A percentile compares a stretch with the other conserved stretches of the same genome.
phyloP scores from a whole-genome alignment of 2,329 filamentous ascomycete species.

The Ophiostoma piceae region DNA sequence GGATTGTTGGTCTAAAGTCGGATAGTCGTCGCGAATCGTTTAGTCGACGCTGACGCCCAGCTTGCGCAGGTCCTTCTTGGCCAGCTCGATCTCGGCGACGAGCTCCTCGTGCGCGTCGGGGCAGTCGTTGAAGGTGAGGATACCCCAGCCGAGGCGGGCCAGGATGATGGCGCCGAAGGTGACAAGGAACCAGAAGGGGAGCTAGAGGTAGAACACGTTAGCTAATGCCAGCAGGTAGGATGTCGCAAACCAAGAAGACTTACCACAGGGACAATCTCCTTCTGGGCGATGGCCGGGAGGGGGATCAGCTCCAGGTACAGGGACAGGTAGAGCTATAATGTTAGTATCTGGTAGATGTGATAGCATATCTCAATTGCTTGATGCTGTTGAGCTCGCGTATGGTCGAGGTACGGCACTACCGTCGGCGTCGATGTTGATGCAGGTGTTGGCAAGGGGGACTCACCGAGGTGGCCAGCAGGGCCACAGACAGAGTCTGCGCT shows the following conservation, averaged over 20 bases:
- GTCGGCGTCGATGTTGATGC: background rate
- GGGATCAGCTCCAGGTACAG: constrained; percentile 80
- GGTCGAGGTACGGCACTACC: background rate
- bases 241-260: constrained; percentile 32
- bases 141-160: constrained; percentile 83
- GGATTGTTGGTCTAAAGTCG: background rate
- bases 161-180: constrained; percentile 89
- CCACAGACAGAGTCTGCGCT: constrained; percentile 83
- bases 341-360: background rate
- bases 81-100: constrained; percentile 74
- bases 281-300: constrained; percentile 69
- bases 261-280: constrained; percentile 86
- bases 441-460: constrained; percentile 30
- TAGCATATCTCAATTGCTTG: no score
- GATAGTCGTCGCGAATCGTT: constrained; percentile 25
- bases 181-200: constrained; percentile 89
- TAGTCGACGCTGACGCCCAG: constrained; percentile 76
- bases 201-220: constrained; percentile 45
- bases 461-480: constrained; percentile 84
- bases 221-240: background rate
- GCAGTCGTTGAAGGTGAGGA: constrained; percentile 95
- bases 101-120: constrained; percentile 85
- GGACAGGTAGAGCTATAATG: constrained; percentile 77
- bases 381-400: background rate
- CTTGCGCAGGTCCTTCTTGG: constrained; percentile 65